Conservation (phyloP, 768 basidiomycete genomes). For the Tricholoma flavovirens region DNA sequence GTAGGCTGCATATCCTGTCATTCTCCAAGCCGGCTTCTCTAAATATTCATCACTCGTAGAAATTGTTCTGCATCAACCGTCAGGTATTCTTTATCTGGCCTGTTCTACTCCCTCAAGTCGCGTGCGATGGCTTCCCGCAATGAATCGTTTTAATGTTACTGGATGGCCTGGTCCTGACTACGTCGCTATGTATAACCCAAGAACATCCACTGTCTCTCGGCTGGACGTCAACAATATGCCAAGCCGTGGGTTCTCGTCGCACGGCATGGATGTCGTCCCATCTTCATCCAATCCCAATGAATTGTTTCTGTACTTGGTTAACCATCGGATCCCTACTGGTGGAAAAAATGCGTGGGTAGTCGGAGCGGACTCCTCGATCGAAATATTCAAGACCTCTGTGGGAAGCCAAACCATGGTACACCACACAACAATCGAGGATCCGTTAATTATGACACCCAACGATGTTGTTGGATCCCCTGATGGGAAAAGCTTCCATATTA, state of each 20-base stretch:
- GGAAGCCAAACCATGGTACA: constrained; percentile 42
- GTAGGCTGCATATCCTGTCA: constrained; percentile 27
- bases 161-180: constrained; percentile 43
- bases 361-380: constrained; percentile 70
- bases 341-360: constrained; percentile 29
- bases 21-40: not conserved
- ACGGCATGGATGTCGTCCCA: constrained; percentile 66
- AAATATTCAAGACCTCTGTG: constrained; percentile 55
- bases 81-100: constrained; percentile 55
- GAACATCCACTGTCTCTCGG: constrained; percentile 36
- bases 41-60: constrained; percentile 30
- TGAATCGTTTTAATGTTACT: constrained; percentile 29
- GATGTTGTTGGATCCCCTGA: constrained; percentile 64
- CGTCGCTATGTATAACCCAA: constrained; percentile 54
- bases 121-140: constrained; percentile 46
- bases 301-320: constrained; percentile 65
- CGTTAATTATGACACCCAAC: constrained; percentile 59
- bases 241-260: constrained; percentile 44
- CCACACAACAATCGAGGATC: constrained; percentile 52
- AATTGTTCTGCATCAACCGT: constrained; percentile 50
- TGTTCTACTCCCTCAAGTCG: constrained; percentile 50
- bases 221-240: constrained; percentile 35
- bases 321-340: constrained; percentile 53
- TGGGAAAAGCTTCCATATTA: constrained; percentile 61
- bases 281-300: constrained; percentile 40